Base-by-base conservation (phyloP, 106 monocot species). In the Allium cepa region DNA sequence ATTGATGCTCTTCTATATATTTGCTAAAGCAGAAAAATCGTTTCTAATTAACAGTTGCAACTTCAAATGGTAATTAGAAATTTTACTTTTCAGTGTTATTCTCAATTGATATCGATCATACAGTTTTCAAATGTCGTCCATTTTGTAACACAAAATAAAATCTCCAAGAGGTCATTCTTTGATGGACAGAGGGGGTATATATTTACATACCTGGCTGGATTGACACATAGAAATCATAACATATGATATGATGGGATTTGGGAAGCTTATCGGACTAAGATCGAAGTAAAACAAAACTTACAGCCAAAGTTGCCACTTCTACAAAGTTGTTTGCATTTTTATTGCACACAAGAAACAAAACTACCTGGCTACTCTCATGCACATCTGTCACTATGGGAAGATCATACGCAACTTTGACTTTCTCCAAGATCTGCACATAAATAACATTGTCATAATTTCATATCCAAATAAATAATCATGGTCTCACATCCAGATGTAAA, bases 321-420 rank as follows among this genome's bases (percentile, higher is more conserved):
- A 22, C 1, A 22, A 22, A 22, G 0, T 22, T 22, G 14, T 8
- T 63, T 15, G 15, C 26, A 15, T 45, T 7, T 63, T 63, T 47
- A 46, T 13, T 48, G 46, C 64, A 64, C 16, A 49, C 11, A 59
- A 67, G 12, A 66, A 4, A 64, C 46, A 17, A 46, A 22, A 22
- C 22, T 71, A 96, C 95, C 91, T 96, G 95, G 71, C 47, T 57
- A 59, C 76, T 84, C 82, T 96, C 95, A 80, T 96, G 95, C 63
- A 96, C 91, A 75, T 96, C 95, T 67, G 95, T 96, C 53, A 96
- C 76, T 71, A 96, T 74, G 22, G 95, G 95, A 72, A 96, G 75
- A 67, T 91, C 91, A 86, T 88, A 91, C 36, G 64, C 58, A 22
- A 74, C 26, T 75, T 96, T 91, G 17, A 96, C 91, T 68, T 88